Percentiles rank a stretch among this genome's conserved stretches.
These are phyloP conservation scores for Plasmodium ovale DNA, from an alignment of 169 alveolate species.

Conservation along the genomic window DNA sequence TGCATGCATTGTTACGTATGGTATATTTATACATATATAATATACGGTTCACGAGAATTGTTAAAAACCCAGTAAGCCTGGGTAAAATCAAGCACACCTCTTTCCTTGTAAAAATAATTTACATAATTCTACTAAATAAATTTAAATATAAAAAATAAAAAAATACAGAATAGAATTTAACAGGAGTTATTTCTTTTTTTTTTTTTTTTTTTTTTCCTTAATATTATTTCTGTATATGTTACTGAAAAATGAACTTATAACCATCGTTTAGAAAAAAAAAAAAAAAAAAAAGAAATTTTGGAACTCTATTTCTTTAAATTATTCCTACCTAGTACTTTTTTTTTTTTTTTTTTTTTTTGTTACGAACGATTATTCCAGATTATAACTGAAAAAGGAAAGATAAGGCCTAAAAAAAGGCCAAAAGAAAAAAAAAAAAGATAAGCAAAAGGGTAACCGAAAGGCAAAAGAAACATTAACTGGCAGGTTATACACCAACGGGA, in stretches of 20 bases:
- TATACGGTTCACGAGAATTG: too few species aligned
- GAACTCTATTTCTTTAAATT: background rate
- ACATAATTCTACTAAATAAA: background rate
- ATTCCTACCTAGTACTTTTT: too few species aligned
- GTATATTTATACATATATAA: too few species aligned
- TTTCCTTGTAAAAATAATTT: background rate
- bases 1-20: too few species aligned
- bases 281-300: background rate
- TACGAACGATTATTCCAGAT: background rate
- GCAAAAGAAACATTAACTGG: background rate
- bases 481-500: background rate
- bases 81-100: background rate
- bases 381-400: background rate
- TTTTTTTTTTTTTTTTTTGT: background rate
- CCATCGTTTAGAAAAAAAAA: background rate
- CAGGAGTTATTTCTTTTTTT: background rate
- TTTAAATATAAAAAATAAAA: background rate
- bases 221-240: background rate
- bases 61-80: too few species aligned
- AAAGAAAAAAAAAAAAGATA: too few species aligned
- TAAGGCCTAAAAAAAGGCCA: too few species aligned
- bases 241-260: background rate
- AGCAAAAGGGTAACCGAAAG: too few species aligned
- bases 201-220: background rate
- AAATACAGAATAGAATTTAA: background rate